A percentile compares a stretch with the other conserved stretches of the same genome.
Conservation (phyloP, 371 early-diverging fungal species). For the Apophysomyces sp. region DNA sequence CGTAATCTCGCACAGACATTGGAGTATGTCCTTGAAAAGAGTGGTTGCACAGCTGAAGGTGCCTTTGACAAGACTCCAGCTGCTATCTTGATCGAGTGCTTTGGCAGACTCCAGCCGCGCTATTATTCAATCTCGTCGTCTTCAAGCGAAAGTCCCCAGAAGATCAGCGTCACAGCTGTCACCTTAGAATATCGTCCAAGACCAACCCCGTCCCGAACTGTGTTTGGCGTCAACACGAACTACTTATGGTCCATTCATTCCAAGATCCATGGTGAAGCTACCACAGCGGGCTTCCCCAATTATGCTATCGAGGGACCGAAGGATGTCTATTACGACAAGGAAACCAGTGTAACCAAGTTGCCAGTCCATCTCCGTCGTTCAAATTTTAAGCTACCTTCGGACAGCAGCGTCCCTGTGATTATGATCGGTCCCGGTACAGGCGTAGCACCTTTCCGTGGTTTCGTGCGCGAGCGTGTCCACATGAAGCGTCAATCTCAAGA, state of each 20-base stretch:
- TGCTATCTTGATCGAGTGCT: conserved; percentile 68
- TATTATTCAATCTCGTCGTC: conserved; percentile 94
- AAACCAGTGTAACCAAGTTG: conserved; percentile 33
- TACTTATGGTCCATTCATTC: conserved; percentile 54
- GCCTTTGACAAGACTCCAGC: conserved; percentile 46
- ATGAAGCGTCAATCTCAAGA: conserved; percentile 37
- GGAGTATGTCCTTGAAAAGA: conserved; percentile 14
- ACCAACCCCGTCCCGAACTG: conserved; percentile 42
- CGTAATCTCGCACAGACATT: conserved; percentile 62
- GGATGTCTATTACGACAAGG: conserved; percentile 21
- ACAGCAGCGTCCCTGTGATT: conserved; percentile 74
- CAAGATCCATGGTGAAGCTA: conserved; percentile 15
- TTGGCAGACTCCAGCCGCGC: conserved; percentile 80
- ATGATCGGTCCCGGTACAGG: conserved; percentile 98
- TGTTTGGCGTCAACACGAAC: conserved; percentile 75
- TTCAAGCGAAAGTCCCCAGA: conserved; percentile 61
- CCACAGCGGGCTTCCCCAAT: conserved; percentile 24
- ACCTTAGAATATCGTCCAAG: conserved; percentile 74
- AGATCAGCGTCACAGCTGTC: conserved; percentile 81
- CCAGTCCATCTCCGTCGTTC: conserved; percentile 85
- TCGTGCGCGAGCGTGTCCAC: conserved; percentile 82
- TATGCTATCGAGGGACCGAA: conserved; percentile 39
- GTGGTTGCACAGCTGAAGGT: conserved; percentile 18
- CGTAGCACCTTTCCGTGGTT: conserved; percentile 91
- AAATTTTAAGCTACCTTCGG: conserved; percentile 77